Conservation (phyloP, 805 yeast species). For the Kodamaea leandrae region DNA sequence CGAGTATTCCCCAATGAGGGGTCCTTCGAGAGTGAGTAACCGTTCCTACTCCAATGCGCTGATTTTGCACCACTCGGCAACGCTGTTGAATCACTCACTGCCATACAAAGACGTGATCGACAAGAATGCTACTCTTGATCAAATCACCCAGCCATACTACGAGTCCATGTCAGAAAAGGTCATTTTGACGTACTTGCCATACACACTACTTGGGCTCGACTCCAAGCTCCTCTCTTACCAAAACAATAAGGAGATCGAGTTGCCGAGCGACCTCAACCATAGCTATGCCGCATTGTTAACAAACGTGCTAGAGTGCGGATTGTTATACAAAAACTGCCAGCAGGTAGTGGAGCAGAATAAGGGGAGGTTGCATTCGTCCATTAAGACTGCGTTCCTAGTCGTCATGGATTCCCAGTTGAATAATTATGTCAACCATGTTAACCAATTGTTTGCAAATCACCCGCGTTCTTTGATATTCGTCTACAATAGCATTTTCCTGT, state of each 20-base stretch:
- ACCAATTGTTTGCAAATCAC: constrained; percentile 27
- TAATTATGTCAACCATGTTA: constrained; percentile 35
- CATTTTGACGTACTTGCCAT: constrained; percentile 36
- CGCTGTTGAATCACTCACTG: constrained; percentile 10
- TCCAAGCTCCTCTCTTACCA: constrained; percentile 52
- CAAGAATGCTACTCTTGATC: constrained; percentile 9
- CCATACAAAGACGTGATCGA: constrained; percentile 14
- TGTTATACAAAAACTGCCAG: constrained; percentile 54
- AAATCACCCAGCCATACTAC: constrained; percentile 26
- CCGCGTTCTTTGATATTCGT: constrained; percentile 35
- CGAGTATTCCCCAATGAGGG: constrained; percentile 7
- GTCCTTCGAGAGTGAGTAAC: constrained; percentile 4
- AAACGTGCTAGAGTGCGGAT: constrained; percentile 65
- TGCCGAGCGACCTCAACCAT: constrained; percentile 55
- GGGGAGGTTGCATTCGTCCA: constrained; percentile 43
- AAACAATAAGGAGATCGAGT: constrained; percentile 26
- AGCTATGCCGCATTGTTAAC: constrained; percentile 57
- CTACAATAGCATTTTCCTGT: constrained; percentile 44
- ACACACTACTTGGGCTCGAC: constrained; percentile 59
- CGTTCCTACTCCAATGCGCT: constrained; percentile 6
- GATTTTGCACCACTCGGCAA: neutral
- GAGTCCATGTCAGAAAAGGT: constrained; percentile 28
- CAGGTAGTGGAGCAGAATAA: constrained; percentile 24
- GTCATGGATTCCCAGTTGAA: constrained; percentile 41
- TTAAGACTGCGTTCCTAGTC: constrained; percentile 59